phyloP scores from a whole-genome alignment of 495 filamentous ascomycete species.

The Penicilliopsis zonata region DNA sequence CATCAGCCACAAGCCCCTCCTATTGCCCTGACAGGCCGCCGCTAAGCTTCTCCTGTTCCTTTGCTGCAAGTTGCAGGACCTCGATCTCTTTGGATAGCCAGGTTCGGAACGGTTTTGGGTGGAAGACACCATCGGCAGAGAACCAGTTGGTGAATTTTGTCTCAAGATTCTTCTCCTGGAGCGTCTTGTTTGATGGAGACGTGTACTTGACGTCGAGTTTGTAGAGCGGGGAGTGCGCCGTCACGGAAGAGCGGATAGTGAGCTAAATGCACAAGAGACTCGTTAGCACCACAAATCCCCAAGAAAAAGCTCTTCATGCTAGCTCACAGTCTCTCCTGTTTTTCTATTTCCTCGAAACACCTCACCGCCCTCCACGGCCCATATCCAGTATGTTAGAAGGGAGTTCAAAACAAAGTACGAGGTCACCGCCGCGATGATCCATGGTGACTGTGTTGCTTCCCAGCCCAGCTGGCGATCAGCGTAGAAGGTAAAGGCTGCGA shows the following conservation, averaged over 20 bases:
- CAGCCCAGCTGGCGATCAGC: conserved; percentile 88
- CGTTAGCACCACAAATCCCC: neutral
- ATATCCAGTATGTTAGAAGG: conserved; percentile 74
- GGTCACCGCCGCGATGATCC: conserved; percentile 58
- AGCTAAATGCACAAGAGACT: conserved; percentile 32
- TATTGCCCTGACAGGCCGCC: conserved; percentile 11
- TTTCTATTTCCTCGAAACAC: conserved; percentile 62
- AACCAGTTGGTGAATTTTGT: conserved; percentile 81
- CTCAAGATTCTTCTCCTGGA: conserved; percentile 41
- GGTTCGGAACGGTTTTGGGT: conserved; percentile 71
- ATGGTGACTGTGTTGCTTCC: conserved; percentile 65
- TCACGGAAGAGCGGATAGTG: conserved; percentile 50
- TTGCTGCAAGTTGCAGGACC: conserved; percentile 55
- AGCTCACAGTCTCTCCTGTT: conserved; percentile 41
- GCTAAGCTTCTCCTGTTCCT: conserved; percentile 37
- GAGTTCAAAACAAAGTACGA: conserved; percentile 74
- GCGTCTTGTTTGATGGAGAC: conserved; percentile 30
- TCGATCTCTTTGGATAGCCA: conserved; percentile 63
- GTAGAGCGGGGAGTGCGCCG: conserved; percentile 73
- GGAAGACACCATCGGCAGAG: conserved; percentile 66
- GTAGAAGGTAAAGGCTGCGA: conserved; percentile 72
- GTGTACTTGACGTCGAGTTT: conserved; percentile 51
- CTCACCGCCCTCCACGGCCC: conserved; percentile 66
- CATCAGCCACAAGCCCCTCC: conserved; percentile 8
- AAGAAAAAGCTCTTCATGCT: neutral